These are phyloP conservation scores for Thalia dealbata DNA, from an alignment of 176 grass and related monocot species.

Conservation along the genomic window DNA sequence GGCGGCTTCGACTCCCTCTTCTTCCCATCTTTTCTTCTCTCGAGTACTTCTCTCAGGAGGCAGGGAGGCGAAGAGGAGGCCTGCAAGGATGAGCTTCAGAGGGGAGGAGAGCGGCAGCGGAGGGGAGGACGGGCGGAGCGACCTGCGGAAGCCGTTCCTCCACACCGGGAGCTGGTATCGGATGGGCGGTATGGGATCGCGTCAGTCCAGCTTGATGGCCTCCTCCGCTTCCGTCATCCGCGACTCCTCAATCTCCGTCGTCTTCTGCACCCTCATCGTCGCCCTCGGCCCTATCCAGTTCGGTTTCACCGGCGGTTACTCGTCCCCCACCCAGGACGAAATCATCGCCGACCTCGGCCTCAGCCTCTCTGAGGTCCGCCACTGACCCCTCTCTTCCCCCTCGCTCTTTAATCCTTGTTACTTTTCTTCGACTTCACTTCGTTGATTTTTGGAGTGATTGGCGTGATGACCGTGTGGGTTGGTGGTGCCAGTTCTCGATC, in stretches of 20 bases:
- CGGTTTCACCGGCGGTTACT: constrained; percentile 90
- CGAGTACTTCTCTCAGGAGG: not conserved
- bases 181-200: constrained; percentile 66
- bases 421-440: not conserved
- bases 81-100: constrained; percentile 55
- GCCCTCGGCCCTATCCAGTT: constrained; percentile 94
- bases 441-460: not conserved
- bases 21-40: not conserved
- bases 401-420: not conserved
- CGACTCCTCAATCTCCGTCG: constrained; percentile 79
- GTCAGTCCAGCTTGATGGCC: constrained; percentile 54
- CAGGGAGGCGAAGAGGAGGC: not conserved
- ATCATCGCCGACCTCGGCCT: constrained; percentile 76
- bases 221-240: constrained; percentile 61
- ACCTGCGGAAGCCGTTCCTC: constrained; percentile 64
- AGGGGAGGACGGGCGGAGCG: constrained; percentile 35
- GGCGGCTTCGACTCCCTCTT: not conserved
- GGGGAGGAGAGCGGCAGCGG: constrained; percentile 49
- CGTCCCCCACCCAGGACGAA: constrained; percentile 74
- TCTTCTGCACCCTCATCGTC: constrained; percentile 96
- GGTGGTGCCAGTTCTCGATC: constrained; percentile 58
- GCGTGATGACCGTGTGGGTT: not conserved
- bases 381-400: not conserved
- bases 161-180: constrained; percentile 92
- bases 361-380: constrained; percentile 60